These are phyloP conservation scores for Leishmania braziliensis DNA, from an alignment of 208 protist species.

Conservation along the genomic window DNA sequence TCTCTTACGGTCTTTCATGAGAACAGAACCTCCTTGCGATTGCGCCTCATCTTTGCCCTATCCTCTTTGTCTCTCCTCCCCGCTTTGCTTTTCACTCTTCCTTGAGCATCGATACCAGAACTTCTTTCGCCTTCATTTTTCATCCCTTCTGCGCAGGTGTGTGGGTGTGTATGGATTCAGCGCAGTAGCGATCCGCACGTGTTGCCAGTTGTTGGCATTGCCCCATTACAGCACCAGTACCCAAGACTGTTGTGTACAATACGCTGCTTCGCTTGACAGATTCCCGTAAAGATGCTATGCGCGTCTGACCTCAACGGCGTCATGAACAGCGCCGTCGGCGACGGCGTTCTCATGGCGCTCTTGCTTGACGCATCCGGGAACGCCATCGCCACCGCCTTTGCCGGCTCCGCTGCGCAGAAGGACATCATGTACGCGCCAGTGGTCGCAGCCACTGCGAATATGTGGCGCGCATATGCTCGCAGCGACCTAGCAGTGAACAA, in stretches of 20 bases:
- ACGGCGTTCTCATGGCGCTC: conserved; percentile 58
- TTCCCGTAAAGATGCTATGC: conserved; percentile 59
- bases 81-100: background rate
- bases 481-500: conserved; percentile 70
- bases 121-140: background rate
- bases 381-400: conserved; percentile 53
- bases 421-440: conserved; percentile 49
- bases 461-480: conserved; percentile 74
- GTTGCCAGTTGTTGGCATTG: background rate
- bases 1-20: background rate
- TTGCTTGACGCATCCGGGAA: conserved; percentile 66
- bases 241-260: background rate
- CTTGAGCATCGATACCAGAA: background rate
- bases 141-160: background rate
- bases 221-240: background rate
- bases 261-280: background rate
- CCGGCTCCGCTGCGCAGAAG: conserved; percentile 17
- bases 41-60: background rate
- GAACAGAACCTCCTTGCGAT: background rate
- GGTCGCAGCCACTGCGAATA: conserved; percentile 69
- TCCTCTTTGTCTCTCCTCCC: background rate
- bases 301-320: conserved; percentile 59
- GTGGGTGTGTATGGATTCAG: background rate
- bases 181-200: background rate
- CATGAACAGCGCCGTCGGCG: conserved; percentile 46